phyloP scores from a whole-genome alignment of 2,329 filamentous ascomycete species.

The Claviceps africana region DNA sequence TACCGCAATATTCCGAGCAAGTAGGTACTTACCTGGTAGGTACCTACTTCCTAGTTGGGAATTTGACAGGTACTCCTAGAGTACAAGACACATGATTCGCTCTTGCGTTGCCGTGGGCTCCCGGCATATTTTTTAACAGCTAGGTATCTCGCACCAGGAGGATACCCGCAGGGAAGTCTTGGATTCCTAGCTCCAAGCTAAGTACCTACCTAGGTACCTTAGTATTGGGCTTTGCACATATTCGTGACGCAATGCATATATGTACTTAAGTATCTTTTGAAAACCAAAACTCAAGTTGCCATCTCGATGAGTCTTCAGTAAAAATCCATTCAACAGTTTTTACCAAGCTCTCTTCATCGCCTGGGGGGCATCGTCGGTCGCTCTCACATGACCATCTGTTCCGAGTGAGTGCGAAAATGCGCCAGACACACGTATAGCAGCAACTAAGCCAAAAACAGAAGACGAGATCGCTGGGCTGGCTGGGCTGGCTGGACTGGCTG shows the following conservation, averaged over 20 bases:
- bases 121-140: neutral
- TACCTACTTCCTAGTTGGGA: conserved; percentile 4
- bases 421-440: neutral
- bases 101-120: conserved; percentile 1
- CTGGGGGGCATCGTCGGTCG: neutral
- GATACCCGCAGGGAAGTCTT: no score
- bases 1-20: conserved; percentile 17
- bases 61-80: conserved; percentile 1
- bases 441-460: neutral
- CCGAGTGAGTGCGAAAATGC: neutral
- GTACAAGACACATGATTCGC: conserved; percentile 1
- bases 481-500: no score
- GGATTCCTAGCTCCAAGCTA: no score
- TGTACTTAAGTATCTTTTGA: no score
- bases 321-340: neutral
- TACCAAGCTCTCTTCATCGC: neutral
- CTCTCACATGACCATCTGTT: neutral
- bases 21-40: no score
- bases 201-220: no score
- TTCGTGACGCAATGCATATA: no score
- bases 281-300: no score
- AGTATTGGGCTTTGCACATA: no score
- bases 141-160: neutral
- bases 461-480: neutral
- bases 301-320: neutral